Percentiles rank a stretch among this genome's conserved stretches.
phyloP scores from a whole-genome alignment of 345 rosid species.

The Toxicodendron radicans region DNA sequence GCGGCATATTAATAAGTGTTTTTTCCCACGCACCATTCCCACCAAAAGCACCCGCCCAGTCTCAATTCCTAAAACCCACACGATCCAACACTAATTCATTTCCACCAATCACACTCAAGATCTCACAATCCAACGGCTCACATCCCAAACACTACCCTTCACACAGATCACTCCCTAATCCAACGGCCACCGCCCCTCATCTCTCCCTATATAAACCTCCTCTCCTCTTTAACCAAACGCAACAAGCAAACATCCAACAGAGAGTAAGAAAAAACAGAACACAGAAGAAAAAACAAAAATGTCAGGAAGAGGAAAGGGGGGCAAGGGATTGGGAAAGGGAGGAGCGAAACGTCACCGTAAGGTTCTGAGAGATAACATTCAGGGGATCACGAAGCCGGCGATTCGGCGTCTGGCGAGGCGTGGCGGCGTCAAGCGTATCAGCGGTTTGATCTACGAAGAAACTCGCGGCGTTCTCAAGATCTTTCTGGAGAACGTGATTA shows the following conservation, averaged over 20 bases:
- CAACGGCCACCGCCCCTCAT: conserved; percentile 14
- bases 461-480: conserved; percentile 41
- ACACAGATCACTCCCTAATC: conserved; percentile 22
- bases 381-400: conserved; percentile 30
- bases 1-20: background rate
- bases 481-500: conserved; percentile 36
- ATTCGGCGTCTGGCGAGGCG: conserved; percentile 36
- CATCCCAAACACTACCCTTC: background rate
- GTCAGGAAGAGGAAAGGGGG: conserved; percentile 46
- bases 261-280: background rate
- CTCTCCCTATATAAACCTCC: conserved; percentile 3
- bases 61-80: background rate
- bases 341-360: conserved; percentile 41
- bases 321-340: conserved; percentile 41
- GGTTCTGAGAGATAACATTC: conserved; percentile 40
- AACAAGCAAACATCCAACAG: background rate
- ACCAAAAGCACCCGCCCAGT: background rate
- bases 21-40: background rate
- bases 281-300: background rate
- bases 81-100: background rate
- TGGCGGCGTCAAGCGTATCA: conserved; percentile 41
- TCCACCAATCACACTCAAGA: background rate
- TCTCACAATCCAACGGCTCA: background rate
- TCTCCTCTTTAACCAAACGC: background rate
- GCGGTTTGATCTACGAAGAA: conserved; percentile 42